Conservation (phyloP, 225 moss, liverwort and hornwort species). For the Bryum argenteum region DNA sequence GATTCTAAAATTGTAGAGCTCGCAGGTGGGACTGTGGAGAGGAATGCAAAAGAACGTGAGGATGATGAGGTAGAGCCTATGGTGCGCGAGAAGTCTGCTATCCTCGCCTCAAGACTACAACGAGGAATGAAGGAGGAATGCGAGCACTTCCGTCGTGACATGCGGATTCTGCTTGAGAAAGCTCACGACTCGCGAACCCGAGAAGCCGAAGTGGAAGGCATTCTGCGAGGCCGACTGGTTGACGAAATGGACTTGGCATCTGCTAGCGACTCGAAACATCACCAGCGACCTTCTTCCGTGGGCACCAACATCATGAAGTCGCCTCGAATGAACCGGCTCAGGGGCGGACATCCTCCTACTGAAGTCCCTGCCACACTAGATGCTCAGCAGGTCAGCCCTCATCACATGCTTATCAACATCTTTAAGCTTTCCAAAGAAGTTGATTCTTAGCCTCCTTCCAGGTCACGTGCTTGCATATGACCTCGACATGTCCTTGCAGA, state of each 20-base stretch:
- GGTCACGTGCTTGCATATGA: neutral
- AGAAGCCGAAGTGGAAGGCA: constrained; percentile 53
- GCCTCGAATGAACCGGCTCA: constrained; percentile 32
- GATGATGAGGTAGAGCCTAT: constrained; percentile 28
- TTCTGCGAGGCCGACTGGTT: constrained; percentile 40
- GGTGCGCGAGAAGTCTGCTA: constrained; percentile 39
- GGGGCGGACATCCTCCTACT: constrained; percentile 35
- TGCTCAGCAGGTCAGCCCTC: constrained; percentile 10
- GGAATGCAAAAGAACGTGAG: constrained; percentile 28
- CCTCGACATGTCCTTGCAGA: neutral
- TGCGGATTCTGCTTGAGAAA: constrained; percentile 71
- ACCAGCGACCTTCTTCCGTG: neutral
- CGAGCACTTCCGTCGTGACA: constrained; percentile 75
- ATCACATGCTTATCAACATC: neutral
- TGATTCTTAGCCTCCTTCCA: too few species aligned
- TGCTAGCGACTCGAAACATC: constrained; percentile 8
- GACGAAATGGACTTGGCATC: constrained; percentile 50
- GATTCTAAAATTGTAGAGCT: too few species aligned
- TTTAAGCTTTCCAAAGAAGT: neutral
- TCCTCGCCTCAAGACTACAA: constrained; percentile 27
- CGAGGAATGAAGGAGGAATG: constrained; percentile 73
- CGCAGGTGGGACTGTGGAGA: constrained; percentile 22
- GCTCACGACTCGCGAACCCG: constrained; percentile 60
- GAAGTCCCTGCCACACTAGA: neutral
- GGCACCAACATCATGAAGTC: constrained; percentile 24